Conservation (phyloP, 257 asterid species). For the Primulina huaijiensis region DNA sequence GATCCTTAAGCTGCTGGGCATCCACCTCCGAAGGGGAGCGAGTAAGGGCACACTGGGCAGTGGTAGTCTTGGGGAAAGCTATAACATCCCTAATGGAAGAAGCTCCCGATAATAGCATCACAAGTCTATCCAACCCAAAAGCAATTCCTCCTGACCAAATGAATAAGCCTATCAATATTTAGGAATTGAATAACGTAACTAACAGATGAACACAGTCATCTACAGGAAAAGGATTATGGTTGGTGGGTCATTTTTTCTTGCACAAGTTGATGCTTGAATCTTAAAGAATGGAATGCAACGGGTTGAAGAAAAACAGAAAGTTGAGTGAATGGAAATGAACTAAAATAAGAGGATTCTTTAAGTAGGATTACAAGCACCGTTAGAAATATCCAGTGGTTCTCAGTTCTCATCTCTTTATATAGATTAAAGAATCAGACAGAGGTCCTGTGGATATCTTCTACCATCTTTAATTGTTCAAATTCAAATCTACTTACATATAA, state of each 20-base stretch:
- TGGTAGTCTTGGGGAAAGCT: conserved; percentile 93
- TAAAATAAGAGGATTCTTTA: too few species aligned
- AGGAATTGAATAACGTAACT: neutral
- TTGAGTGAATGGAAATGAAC: neutral
- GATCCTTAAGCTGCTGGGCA: conserved; percentile 78
- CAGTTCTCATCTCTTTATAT: too few species aligned
- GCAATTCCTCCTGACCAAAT: conserved; percentile 82
- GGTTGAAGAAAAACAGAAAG: neutral
- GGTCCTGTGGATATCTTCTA: neutral
- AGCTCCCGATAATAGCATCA: conserved; percentile 79
- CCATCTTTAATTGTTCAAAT: neutral
- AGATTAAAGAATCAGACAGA: neutral
- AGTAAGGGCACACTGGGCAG: conserved; percentile 92
- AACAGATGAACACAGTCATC: neutral
- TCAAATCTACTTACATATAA: neutral
- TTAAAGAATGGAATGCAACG: neutral
- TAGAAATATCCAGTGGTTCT: neutral
- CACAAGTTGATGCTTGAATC: neutral
- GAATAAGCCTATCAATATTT: neutral
- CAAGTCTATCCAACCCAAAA: conserved; percentile 79
- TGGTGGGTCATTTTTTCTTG: neutral
- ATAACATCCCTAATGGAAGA: conserved; percentile 88
- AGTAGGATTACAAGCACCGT: neutral
- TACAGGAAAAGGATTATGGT: neutral
- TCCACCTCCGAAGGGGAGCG: conserved; percentile 80